Conservation (phyloP, 2,329 filamentous ascomycete genomes). For the Thermothelomyces thermophilus region DNA sequence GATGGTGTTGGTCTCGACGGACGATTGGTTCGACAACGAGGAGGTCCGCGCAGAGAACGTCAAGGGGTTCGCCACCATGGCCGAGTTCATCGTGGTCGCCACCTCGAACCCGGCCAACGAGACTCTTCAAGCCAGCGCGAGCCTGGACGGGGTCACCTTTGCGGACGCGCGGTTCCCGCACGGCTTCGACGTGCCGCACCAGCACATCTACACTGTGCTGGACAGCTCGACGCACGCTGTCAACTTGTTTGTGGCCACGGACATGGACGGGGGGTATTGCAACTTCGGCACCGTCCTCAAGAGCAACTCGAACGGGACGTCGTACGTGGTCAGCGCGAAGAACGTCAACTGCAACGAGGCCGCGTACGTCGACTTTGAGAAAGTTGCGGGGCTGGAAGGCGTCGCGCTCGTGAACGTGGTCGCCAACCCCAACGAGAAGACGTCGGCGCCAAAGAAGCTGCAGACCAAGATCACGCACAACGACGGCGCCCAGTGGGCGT, state of each 20-base stretch:
- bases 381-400: constrained; percentile 86
- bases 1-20: constrained; percentile 66
- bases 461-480: constrained; percentile 94
- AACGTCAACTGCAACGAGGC: constrained; percentile 71
- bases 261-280: constrained; percentile 49
- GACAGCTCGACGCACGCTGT: constrained; percentile 93
- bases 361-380: constrained; percentile 92
- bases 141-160: constrained; percentile 76
- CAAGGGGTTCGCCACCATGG: constrained; percentile 86
- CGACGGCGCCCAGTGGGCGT: constrained; percentile 82
- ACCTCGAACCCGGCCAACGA: constrained; percentile 61
- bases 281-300: constrained; percentile 87
- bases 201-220: constrained; percentile 83
- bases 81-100: constrained; percentile 90
- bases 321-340: constrained; percentile 76
- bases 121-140: constrained; percentile 70
- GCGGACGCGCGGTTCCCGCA: constrained; percentile 79
- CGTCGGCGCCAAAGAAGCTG: constrained; percentile 63
- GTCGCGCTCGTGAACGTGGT: constrained; percentile 84
- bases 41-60: constrained; percentile 62
- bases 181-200: constrained; percentile 71
- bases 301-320: constrained; percentile 97
- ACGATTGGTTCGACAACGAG: constrained; percentile 67
- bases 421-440: constrained; percentile 60
- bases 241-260: constrained; percentile 86